Evolutionary conservation across 441 rosid genomes (phyloP).

Genomic region (Biscutella laevigata): DNA sequence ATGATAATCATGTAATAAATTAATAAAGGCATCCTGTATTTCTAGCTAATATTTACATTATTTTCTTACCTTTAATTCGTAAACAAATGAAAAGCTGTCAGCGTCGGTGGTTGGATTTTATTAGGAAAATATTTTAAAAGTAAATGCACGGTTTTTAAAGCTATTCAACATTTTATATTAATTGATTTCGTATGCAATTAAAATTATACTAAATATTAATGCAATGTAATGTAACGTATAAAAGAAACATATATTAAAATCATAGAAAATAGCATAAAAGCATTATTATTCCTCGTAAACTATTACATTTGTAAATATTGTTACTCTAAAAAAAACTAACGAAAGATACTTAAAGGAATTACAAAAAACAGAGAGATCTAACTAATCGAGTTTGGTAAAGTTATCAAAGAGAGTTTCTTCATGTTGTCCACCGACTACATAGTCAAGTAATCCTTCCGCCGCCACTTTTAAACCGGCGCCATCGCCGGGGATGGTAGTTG

Average conservation of each 20-base stretch:
- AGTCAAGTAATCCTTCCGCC: slow-evolving; percentile 59
- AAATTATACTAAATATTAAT: no score
- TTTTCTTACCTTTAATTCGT: not conserved
- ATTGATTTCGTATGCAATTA: no score
- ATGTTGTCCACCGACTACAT: slow-evolving; percentile 61
- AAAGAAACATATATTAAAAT: not conserved
- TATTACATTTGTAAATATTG: slow-evolving; percentile 16
- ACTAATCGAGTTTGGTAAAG: slow-evolving; percentile 26
- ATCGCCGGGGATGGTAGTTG: slow-evolving; percentile 27
- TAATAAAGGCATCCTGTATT: not conserved
- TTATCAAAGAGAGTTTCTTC: slow-evolving; percentile 30
- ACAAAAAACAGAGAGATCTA: slow-evolving; percentile 15
- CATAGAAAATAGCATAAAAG: not conserved
- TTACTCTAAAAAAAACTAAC: not conserved
- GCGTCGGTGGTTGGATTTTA: slow-evolving; percentile 18
- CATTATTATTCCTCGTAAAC: slow-evolving; percentile 11
- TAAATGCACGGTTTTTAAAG: slow-evolving; percentile 8
- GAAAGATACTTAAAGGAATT: not conserved
- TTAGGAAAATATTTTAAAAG: not conserved
- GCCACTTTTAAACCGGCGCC: slow-evolving; percentile 36
- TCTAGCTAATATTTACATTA: not conserved
- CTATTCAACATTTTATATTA: not conserved
- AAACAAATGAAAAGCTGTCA: slow-evolving; percentile 1
- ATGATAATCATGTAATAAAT: not conserved
- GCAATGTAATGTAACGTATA: slow-evolving; percentile 13